phyloP scores from a whole-genome alignment of 768 basidiomycete genomes.

The Naganishia onofrii region DNA sequence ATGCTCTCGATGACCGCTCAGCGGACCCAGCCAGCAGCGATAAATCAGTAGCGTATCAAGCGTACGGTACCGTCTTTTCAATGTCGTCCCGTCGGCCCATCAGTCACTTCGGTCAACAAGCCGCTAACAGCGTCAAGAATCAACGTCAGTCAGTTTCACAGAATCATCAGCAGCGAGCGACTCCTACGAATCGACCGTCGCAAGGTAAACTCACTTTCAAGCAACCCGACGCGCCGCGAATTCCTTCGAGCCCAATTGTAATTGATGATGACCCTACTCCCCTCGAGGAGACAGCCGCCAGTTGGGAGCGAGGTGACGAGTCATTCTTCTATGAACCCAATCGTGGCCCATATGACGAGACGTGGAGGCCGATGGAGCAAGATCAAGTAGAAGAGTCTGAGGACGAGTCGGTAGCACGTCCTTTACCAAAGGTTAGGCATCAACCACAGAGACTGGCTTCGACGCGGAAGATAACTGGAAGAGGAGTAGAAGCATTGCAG shows the following conservation, averaged over 20 bases:
- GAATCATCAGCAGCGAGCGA: background rate
- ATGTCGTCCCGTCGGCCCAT: conserved; percentile 19
- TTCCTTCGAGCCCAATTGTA: conserved; percentile 1
- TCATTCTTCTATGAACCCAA: background rate
- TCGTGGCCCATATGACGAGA: conserved; percentile 7
- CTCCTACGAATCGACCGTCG: background rate
- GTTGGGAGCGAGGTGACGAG: conserved; percentile 5
- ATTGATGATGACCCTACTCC: conserved; percentile 7
- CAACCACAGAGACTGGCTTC: conserved; percentile 8
- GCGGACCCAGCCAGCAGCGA: too few relatives aligned
- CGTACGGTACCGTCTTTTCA: background rate
- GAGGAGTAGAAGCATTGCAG: background rate
- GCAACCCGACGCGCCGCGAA: background rate
- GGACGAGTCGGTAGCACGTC: background rate
- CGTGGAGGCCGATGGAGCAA: conserved; percentile 4
- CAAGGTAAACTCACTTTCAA: conserved; percentile 9
- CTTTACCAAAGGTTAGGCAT: background rate
- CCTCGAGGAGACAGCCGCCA: background rate
- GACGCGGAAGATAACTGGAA: background rate
- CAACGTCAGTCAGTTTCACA: background rate
- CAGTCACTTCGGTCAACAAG: conserved; percentile 2
- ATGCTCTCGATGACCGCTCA: too few relatives aligned
- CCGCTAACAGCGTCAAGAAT: conserved; percentile 3
- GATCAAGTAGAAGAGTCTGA: conserved; percentile 1
- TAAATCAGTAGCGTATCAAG: background rate